Conservation (phyloP, 139 green algal genomes). For the Chara braunii region DNA sequence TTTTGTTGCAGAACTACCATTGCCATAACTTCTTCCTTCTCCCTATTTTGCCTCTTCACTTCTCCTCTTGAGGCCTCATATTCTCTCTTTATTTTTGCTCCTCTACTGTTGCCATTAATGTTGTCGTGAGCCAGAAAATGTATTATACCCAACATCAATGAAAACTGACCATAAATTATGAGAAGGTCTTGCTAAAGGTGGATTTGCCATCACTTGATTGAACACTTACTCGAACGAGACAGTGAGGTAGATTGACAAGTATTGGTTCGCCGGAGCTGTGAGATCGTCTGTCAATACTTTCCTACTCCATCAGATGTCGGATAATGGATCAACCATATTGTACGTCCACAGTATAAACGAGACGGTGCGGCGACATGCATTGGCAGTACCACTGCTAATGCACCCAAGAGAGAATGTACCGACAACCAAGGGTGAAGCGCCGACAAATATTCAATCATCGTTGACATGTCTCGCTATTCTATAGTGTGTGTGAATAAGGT, state of each 20-base stretch:
- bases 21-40: too few species aligned
- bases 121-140: too few species aligned
- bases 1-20: too few species aligned
- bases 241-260: not conserved
- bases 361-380: conserved; percentile 38
- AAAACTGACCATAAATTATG: conserved; percentile 35
- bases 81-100: too few species aligned
- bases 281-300: conserved; percentile 17
- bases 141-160: conserved; percentile 36
- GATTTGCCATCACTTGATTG: conserved; percentile 30
- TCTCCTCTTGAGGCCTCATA: too few species aligned
- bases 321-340: not conserved
- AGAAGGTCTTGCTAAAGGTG: conserved; percentile 17
- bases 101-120: too few species aligned
- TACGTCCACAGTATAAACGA: not conserved
- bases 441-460: too few species aligned
- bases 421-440: too few species aligned
- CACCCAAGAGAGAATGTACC: conserved; percentile 20
- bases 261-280: conserved; percentile 11
- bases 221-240: conserved; percentile 40
- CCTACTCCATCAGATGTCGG: conserved; percentile 32
- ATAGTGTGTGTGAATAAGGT: conserved; percentile 12
- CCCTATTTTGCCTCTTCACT: too few species aligned
- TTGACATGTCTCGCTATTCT: too few species aligned
- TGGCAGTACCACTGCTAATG: conserved; percentile 29